These are phyloP conservation scores for Ampelomyces quisqualis DNA, from an alignment of 2,329 filamentous ascomycete species.

Conservation along the genomic window DNA sequence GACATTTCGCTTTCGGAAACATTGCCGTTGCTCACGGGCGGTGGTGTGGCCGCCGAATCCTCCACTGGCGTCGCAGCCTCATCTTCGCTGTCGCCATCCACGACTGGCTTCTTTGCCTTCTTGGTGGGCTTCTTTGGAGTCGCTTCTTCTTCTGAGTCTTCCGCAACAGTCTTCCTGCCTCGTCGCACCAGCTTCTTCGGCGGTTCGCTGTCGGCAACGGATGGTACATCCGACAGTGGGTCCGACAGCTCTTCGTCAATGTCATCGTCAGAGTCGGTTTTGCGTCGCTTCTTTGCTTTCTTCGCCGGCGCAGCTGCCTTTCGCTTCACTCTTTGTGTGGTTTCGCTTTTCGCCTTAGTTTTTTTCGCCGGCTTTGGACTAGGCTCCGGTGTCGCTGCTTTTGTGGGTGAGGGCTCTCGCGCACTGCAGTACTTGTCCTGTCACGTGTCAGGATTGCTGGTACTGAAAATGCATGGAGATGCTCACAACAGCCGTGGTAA, in stretches of 20 bases:
- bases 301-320: slow-evolving; percentile 30
- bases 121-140: slow-evolving; percentile 12
- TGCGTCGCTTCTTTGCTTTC: slow-evolving; percentile 36
- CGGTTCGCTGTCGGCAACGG: slow-evolving; percentile 30
- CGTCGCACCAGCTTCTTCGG: slow-evolving; percentile 27
- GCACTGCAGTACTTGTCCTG: slow-evolving; percentile 35
- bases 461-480: background rate
- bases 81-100: slow-evolving; percentile 19
- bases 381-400: slow-evolving; percentile 16
- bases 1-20: slow-evolving; percentile 67
- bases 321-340: slow-evolving; percentile 33
- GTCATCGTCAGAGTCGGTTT: slow-evolving; percentile 34
- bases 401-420: slow-evolving; percentile 25
- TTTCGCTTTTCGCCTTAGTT: slow-evolving; percentile 14
- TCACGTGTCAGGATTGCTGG: slow-evolving; percentile 4
- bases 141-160: slow-evolving; percentile 35
- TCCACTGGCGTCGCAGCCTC: slow-evolving; percentile 10
- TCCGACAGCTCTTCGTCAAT: slow-evolving; percentile 28
- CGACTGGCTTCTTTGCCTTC: slow-evolving; percentile 9
- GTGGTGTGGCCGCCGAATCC: slow-evolving; percentile 11
- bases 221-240: slow-evolving; percentile 13
- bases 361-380: slow-evolving; percentile 30
- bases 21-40: slow-evolving; percentile 18
- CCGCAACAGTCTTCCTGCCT: slow-evolving; percentile 27
- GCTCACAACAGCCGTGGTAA: slow-evolving; percentile 35